Base-by-base conservation (phyloP, 805 yeast genomes). In the Candida argentea region DNA sequence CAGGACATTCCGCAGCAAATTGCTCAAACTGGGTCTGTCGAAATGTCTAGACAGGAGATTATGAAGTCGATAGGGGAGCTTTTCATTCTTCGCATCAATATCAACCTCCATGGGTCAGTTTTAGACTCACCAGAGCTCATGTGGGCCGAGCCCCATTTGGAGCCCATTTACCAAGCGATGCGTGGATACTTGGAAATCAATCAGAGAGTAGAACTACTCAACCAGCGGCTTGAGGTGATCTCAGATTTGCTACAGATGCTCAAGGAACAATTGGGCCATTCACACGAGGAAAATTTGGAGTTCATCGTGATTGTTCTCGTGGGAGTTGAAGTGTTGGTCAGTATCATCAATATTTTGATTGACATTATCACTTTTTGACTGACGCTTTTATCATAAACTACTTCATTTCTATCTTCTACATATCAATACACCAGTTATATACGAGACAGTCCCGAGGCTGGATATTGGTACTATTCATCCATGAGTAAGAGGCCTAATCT, bases 71-170 rank as follows among this genome's bases (percentile, higher is more conserved):
- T 91, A 32, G 98, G 98, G 8, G 97, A 91, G 54, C 67, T 91
- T 36, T 91, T 91, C 52, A 91, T 91, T 34, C 59, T 91, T 39
- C 55, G 93, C 36, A 82, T 82, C 25, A 82, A 82, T 49, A 82
- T 82, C 35, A 82, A 82, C 44, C 57, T 82, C 30, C 91, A 82
- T 57, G 91, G 91, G 1, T 78, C 89, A 0, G 93, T 91, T 16
- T 62, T 91, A 36, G 98, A 91, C 51, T 83, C 95, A 2, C 98
- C 98, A 1, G 98, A 91, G 52, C 71, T 91, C 33, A 86, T 91
- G 95, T 91, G 98, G 98, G 76, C 96, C 0, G 97, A 91, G 51
- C 98, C 98, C 2, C 95, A 87, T 46, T 63, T 91, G 36, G 98
- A 91, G 50, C 98, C 98, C 1, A 86, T 89, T 29, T 91, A 91